phyloP scores from a whole-genome alignment of 164 flowering plant species.

The Nymphaea colorata region DNA sequence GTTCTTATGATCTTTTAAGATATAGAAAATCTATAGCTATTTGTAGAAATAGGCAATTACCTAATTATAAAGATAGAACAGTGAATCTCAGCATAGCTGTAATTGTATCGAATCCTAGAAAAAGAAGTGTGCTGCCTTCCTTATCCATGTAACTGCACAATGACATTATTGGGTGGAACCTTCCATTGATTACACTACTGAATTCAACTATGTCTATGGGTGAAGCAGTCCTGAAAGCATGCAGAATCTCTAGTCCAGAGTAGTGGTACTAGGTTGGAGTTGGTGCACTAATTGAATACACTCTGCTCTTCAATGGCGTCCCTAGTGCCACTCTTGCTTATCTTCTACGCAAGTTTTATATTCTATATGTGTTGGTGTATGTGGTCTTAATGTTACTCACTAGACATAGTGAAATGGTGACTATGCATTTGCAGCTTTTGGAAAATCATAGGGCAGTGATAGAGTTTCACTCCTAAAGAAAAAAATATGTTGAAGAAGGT shows the following conservation, averaged over 20 bases:
- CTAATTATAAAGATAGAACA: no score
- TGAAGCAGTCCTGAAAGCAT: conserved; percentile 8
- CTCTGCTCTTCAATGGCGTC: conserved; percentile 19
- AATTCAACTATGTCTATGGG: conserved; percentile 12
- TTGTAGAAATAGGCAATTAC: no score
- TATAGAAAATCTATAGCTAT: no score
- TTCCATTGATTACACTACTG: not conserved
- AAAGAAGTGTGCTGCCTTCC: no score
- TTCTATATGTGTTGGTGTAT: not conserved
- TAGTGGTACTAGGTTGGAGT: conserved; percentile 29
- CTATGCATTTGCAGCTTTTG: conserved; percentile 21
- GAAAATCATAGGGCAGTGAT: conserved; percentile 8
- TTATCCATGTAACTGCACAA: no score
- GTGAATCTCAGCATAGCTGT: no score
- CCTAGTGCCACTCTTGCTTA: conserved; percentile 22
- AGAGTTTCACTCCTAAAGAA: conserved; percentile 87
- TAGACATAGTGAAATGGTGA: not conserved
- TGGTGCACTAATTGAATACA: conserved; percentile 21
- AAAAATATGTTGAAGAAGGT: conserved; percentile 89
- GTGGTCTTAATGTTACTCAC: not conserved
- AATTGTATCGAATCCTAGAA: no score
- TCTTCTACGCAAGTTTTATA: conserved; percentile 16
- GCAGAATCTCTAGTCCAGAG: conserved; percentile 8
- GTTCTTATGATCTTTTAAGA: no score
- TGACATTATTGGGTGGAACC: no score